Conservation (phyloP, 768 basidiomycete species). For the Kwoniella mangroviensis region DNA sequence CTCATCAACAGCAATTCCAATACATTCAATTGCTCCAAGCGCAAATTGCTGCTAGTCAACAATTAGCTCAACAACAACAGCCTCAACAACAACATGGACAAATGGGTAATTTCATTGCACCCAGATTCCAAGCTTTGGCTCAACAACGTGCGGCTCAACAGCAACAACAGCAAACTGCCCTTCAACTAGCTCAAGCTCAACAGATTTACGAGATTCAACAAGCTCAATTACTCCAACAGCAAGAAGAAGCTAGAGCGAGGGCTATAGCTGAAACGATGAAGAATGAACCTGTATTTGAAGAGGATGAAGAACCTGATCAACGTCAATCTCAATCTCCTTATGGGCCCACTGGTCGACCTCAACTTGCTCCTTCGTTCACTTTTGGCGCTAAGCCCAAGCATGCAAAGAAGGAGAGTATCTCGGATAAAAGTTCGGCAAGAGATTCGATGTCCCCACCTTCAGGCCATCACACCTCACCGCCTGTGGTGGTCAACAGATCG, state of each 20-base stretch:
- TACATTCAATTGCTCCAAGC: conserved; percentile 62
- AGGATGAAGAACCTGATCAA: conserved; percentile 42
- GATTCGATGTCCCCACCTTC: conserved; percentile 25
- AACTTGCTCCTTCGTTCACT: conserved; percentile 88
- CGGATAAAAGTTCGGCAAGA: conserved; percentile 16
- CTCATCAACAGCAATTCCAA: conserved; percentile 48
- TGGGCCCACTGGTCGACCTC: conserved; percentile 73
- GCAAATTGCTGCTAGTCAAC: conserved; percentile 65
- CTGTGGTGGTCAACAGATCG: conserved; percentile 36
- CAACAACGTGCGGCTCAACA: conserved; percentile 56
- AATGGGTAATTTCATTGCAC: conserved; percentile 74
- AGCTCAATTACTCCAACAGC: conserved; percentile 30
- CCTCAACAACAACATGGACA: conserved; percentile 66
- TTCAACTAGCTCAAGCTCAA: conserved; percentile 62
- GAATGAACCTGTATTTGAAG: conserved; percentile 53
- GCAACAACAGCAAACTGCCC: conserved; percentile 54
- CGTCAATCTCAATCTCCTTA: conserved; percentile 34
- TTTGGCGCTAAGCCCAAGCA: conserved; percentile 68
- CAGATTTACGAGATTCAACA: conserved; percentile 48
- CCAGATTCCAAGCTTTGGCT: conserved; percentile 81
- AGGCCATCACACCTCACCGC: conserved; percentile 20
- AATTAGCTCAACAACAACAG: conserved; percentile 52
- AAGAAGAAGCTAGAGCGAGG: conserved; percentile 25
- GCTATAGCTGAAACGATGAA: conserved; percentile 26
- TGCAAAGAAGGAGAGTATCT: conserved; percentile 55